Percentiles rank a stretch among this genome's conserved stretches.
phyloP scores from a whole-genome alignment of 441 rosid species.

The Metrosideros polymorpha region DNA sequence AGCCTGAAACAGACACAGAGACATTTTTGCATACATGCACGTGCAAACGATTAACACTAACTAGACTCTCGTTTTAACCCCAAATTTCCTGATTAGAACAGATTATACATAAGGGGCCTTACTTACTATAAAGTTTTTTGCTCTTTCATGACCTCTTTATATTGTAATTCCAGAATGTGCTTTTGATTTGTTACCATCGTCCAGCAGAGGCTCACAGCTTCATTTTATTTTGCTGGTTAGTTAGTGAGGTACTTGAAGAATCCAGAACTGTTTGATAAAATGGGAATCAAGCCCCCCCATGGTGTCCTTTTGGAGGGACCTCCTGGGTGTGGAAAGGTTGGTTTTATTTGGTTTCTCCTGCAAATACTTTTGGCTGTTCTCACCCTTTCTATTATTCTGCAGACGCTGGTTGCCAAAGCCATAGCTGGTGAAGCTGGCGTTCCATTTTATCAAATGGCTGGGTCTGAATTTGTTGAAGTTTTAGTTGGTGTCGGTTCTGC shows the following conservation, averaged over 20 bases:
- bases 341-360: slow-evolving; percentile 5
- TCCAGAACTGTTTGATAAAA: slow-evolving; percentile 89
- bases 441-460: slow-evolving; percentile 98
- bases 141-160: neutral
- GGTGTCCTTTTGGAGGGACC: slow-evolving; percentile 97
- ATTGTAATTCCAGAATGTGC: neutral
- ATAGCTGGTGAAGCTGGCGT: slow-evolving; percentile 99
- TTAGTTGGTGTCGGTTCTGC: slow-evolving; percentile 98
- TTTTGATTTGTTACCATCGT: neutral
- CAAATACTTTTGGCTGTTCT: neutral
- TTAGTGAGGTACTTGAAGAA: slow-evolving; percentile 93
- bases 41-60: neutral
- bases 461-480: slow-evolving; percentile 95
- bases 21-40: neutral
- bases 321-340: slow-evolving; percentile 97
- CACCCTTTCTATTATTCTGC: slow-evolving; percentile 8
- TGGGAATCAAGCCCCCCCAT: slow-evolving; percentile 95
- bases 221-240: slow-evolving; percentile 23
- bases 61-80: neutral
- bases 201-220: slow-evolving; percentile 2
- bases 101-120: neutral
- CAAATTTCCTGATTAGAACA: neutral
- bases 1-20: neutral
- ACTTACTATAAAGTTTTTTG: neutral
- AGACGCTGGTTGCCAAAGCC: slow-evolving; percentile 97